Evolutionary conservation across 192 early-diverging fungal species (phyloP), one percentile per base, ranked within the genome.

Genomic region (Gamsiella multidivaricata): DNA sequence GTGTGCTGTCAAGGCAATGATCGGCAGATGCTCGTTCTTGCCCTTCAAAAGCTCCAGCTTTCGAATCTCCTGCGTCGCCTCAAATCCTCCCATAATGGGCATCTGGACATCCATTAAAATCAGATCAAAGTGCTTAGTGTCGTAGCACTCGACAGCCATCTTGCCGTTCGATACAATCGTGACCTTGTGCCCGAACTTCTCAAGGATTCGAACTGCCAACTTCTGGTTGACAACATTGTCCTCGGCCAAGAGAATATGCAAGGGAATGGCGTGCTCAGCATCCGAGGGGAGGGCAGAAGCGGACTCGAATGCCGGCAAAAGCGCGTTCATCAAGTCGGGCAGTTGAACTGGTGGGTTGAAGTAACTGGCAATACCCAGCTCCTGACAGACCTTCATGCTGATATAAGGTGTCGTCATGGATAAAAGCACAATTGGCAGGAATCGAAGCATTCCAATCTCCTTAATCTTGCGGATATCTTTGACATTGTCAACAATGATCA

Each of bases 101-200:
- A 95, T 94, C 83, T 93, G 92, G 22, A 94, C 91, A 65, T 95
- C 94, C 94, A 95, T 95, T 49, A 95, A 70, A 45, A 95, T 92
- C 70, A 90, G 18, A 63, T 87, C 80, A 82, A 89, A 87, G 69
- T 82, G 82, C 65, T 87, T 71, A 63, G 67, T 20, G 52, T 85
- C 80, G 39, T 91, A 91, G 9, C 82, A 86, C 70, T 95, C 92
- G 2, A 95, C 90, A 0, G 94, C 94, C 76, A 90, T 52, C 79
- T 91, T 85, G 26, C 94, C 94, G 65, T 95, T 94, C 33, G 90
- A 80, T 5, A 93, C 94, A 45, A 94, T 91, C 51, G 85, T 84
- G 39, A 91, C 91, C 59, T 87, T 88, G 82, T 94, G 91, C 36
- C 92, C 89, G 81, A 88, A 90, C 73, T 91, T 90, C 72, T 90